These are phyloP conservation scores for Chaetomium strumarium DNA, from an alignment of 2,329 filamentous ascomycete genomes.

Conservation along the genomic window DNA sequence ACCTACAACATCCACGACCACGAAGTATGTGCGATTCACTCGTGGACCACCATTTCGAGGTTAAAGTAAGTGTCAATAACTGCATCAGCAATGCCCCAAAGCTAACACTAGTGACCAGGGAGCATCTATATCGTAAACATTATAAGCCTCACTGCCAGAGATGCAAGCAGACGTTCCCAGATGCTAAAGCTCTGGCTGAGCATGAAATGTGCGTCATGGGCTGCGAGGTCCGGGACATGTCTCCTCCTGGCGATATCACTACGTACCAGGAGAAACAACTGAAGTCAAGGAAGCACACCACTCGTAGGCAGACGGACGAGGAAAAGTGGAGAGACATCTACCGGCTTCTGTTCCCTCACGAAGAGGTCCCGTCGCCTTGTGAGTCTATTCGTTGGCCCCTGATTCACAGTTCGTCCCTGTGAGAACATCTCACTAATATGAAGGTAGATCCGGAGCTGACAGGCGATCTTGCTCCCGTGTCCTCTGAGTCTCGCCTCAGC, in stretches of 20 bases:
- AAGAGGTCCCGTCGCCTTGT: slow-evolving; percentile 24
- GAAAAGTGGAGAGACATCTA: slow-evolving; percentile 26
- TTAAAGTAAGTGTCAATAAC: slow-evolving; percentile 18
- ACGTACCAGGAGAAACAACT: slow-evolving; percentile 21
- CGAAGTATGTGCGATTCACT: slow-evolving; percentile 20
- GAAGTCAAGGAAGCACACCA: slow-evolving; percentile 21
- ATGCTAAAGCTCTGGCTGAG: slow-evolving; percentile 13
- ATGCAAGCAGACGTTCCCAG: slow-evolving; percentile 21
- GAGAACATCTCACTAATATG: slow-evolving; percentile 15
- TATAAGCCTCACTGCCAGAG: slow-evolving; percentile 23
- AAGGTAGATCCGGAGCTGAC: slow-evolving; percentile 21
- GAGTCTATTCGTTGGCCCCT: slow-evolving; percentile 8
- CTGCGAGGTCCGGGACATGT: slow-evolving; percentile 15
- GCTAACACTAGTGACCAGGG: slow-evolving; percentile 14
- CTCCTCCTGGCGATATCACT: slow-evolving; percentile 19
- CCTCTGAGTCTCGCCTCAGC: slow-evolving; percentile 13
- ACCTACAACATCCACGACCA: slow-evolving; percentile 22
- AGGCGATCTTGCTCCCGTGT: slow-evolving; percentile 17
- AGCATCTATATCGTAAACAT: slow-evolving; percentile 24
- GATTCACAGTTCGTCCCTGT: neutral
- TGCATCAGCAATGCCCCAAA: neutral
- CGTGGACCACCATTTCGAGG: slow-evolving; percentile 22
- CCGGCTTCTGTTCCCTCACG: slow-evolving; percentile 21
- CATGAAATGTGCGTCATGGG: slow-evolving; percentile 19
- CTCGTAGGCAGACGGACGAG: slow-evolving; percentile 18